phyloP scores from a whole-genome alignment of 2,329 filamentous ascomycete species.

The Neonectria magnoliae region DNA sequence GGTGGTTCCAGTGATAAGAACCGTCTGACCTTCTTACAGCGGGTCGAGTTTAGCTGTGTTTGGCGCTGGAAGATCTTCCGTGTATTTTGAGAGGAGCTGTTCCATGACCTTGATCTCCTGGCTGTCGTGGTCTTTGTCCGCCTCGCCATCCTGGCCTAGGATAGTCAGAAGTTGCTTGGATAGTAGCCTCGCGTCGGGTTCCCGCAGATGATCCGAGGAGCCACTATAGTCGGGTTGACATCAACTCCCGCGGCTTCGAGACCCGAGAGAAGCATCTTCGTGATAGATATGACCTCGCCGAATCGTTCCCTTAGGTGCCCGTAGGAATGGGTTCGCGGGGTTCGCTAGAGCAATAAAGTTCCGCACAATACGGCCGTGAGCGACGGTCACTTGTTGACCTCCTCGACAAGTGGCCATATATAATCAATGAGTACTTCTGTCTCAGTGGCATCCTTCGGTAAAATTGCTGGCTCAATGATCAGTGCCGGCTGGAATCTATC shows the following conservation, averaged over 20 bases:
- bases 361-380: conserved; percentile 55
- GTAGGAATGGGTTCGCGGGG: conserved; percentile 53
- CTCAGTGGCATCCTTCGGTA: neutral
- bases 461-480: conserved; percentile 35
- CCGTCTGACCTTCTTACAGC: neutral
- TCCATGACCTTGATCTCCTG: neutral
- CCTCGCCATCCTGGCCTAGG: neutral
- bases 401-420: conserved; percentile 55
- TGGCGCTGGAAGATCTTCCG: neutral
- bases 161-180: neutral
- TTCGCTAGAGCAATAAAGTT: conserved; percentile 52
- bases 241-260: neutral
- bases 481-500: conserved; percentile 41
- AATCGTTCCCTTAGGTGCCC: conserved; percentile 57
- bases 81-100: neutral
- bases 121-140: neutral
- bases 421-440: conserved; percentile 48
- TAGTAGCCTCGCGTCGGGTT: neutral
- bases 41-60: neutral
- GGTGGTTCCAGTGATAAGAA: conserved; percentile 85
- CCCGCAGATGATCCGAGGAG: neutral
- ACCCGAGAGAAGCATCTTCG: neutral
- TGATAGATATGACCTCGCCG: conserved; percentile 37
- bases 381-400: conserved; percentile 53
- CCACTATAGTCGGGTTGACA: neutral